Conservation (phyloP, 2,329 filamentous ascomycete genomes). For the Pseudocercospora vitis region DNA sequence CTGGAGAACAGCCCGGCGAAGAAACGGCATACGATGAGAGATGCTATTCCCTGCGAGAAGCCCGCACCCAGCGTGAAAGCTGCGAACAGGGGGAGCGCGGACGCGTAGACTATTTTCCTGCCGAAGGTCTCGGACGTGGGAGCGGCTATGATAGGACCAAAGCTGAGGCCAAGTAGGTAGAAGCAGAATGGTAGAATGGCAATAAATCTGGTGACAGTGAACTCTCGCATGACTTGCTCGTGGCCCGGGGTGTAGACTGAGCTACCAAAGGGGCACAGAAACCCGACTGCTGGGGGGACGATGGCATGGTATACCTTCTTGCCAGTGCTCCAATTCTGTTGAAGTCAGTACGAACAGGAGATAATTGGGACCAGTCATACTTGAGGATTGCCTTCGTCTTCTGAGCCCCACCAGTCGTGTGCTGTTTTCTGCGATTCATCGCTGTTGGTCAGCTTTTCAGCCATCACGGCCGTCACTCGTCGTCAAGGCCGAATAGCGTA, state of each 20-base stretch:
- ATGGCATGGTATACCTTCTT: constrained; percentile 15
- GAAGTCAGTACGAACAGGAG: neutral
- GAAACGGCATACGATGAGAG: constrained; percentile 59
- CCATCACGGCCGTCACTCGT: neutral
- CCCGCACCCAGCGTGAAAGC: constrained; percentile 60
- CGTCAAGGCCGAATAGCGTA: too few species aligned
- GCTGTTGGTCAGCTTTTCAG: neutral
- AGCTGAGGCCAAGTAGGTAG: constrained; percentile 60
- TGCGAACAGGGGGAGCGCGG: constrained; percentile 49
- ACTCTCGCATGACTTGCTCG: constrained; percentile 51
- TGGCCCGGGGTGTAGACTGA: constrained; percentile 25
- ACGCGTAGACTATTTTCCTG: constrained; percentile 54
- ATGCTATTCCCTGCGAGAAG: constrained; percentile 52
- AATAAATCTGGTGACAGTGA: constrained; percentile 55
- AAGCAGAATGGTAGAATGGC: constrained; percentile 59
- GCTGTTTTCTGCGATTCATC: neutral
- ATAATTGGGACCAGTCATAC: neutral
- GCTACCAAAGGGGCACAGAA: constrained; percentile 34
- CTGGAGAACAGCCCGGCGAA: constrained; percentile 71
- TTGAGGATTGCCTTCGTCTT: neutral
- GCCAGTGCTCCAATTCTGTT: constrained; percentile 24
- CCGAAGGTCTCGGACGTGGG: constrained; percentile 61
- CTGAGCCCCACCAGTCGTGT: constrained; percentile 22
- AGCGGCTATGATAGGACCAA: constrained; percentile 58
- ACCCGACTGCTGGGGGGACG: constrained; percentile 16